Conservation (phyloP, 1,284 basidiomycete genomes). For the Heliocybe sulcata region DNA sequence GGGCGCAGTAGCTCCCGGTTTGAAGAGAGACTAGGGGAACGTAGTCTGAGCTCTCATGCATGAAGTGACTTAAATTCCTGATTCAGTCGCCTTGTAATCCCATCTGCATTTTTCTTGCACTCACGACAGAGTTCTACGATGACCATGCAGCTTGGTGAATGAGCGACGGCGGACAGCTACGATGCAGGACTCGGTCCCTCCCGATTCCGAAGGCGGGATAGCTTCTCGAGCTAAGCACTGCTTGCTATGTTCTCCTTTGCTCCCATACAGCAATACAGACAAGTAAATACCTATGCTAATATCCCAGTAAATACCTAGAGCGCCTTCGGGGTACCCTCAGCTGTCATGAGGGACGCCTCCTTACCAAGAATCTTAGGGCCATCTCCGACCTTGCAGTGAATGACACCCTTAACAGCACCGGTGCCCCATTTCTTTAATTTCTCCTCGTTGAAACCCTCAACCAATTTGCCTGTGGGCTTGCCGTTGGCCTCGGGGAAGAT, state of each 20-base stretch:
- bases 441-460: slow-evolving; percentile 69
- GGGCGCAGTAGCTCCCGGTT: slow-evolving; percentile 42
- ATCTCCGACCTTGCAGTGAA: slow-evolving; percentile 89
- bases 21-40: slow-evolving; percentile 40
- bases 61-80: neutral
- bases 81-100: neutral
- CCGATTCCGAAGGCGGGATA: too few species aligned
- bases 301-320: slow-evolving; percentile 8
- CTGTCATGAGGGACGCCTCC: slow-evolving; percentile 49
- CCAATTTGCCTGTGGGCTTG: slow-evolving; percentile 36
- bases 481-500: slow-evolving; percentile 39
- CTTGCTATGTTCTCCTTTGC: neutral
- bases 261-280: neutral
- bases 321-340: slow-evolving; percentile 51
- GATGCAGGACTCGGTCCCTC: too few species aligned
- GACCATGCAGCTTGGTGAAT: too few species aligned
- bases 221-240: neutral
- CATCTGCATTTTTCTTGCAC: too few species aligned
- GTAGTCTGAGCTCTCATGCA: neutral
- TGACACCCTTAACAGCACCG: slow-evolving; percentile 81
- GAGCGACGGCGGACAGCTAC: too few species aligned
- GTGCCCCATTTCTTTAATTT: slow-evolving; percentile 69
- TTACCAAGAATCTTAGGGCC: slow-evolving; percentile 67
- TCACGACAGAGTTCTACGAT: too few species aligned
- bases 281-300: neutral